Base-by-base conservation (phyloP, 2,329 filamentous ascomycete species). In the Fusarium nisikadoi region DNA sequence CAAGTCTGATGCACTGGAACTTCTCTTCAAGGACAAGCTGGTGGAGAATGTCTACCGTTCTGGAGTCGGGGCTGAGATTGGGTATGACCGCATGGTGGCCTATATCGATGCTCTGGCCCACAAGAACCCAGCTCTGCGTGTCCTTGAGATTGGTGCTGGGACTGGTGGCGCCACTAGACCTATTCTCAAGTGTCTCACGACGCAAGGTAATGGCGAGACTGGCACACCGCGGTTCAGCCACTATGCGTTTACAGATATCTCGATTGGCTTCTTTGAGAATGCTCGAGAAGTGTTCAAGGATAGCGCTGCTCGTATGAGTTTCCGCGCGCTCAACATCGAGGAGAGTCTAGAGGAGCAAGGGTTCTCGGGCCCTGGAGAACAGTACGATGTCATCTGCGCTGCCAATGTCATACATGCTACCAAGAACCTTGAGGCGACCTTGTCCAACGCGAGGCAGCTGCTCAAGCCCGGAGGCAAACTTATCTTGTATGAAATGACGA, bases 391-490 rank as follows among this genome's bases (percentile, higher is more conserved):
- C 20, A 41, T 61, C 29, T 36, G 57, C 19, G 62, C 62, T 31
- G 38, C 39, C 35, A 52, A 53, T 29, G 46, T 53, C 42, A 36
- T 65, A 6, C 62, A 65, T 29, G 62, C 55, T 14, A 65, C 62
- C 27, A 61, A 61, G 56, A 53, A 36, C 23, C 45, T 65, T 13
- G 23, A 59, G 6, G 29, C 29, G n/a, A 60, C 62, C 23, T 25
- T 65, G 7, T 29, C 38, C 29, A 64, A 64, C 43, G 38, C 39
- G 12, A 58, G 27, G 8, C 43, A 39, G 31, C 17, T 64, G 5
- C 29, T 64, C 5, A 53, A 52, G 55, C 61, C 61, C n/a, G 61
- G 61, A 27, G 61, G 61, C 6, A 49, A 64, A 9, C 61, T 64
- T 10, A 39, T 60, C 7, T 45, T 60, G 17, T 43, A 60, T 39